These are phyloP conservation scores for Monosporascus sp. DNA, from an alignment of 2,329 filamentous ascomycete species.

Conservation along the genomic window DNA sequence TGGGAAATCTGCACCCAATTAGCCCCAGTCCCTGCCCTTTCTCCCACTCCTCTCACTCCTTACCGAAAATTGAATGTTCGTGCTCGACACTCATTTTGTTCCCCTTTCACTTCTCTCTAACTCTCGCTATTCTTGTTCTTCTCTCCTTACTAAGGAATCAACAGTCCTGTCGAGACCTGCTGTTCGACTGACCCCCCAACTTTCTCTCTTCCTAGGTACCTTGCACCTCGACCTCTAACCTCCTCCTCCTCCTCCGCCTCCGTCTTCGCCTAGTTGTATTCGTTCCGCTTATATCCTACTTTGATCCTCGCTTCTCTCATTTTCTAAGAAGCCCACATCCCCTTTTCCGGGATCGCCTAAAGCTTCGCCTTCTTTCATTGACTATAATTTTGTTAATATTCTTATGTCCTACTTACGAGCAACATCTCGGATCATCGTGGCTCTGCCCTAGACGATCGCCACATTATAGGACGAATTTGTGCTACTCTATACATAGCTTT, in stretches of 20 bases:
- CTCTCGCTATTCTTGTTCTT: conserved; percentile 30
- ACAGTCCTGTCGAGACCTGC: not conserved
- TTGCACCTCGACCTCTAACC: conserved; percentile 16
- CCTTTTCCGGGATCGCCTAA: conserved; percentile 17
- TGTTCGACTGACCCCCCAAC: not conserved
- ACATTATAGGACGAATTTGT: not conserved
- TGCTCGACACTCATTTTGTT: not conserved
- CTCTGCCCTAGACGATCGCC: conserved; percentile 10
- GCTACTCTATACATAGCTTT: not conserved
- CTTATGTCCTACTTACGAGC: conserved; percentile 19
- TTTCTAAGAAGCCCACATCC: conserved; percentile 15
- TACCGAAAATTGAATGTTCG: not conserved
- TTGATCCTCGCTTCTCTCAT: conserved; percentile 24
- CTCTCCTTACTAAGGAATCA: conserved; percentile 11
- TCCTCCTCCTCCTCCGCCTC: conserved; percentile 13
- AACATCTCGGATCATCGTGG: conserved; percentile 8
- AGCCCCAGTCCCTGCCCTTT: conserved; percentile 14
- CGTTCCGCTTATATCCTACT: conserved; percentile 17
- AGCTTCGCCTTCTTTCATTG: conserved; percentile 28
- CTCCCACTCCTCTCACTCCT: conserved; percentile 9
- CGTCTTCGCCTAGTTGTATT: conserved; percentile 26
- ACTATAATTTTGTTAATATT: conserved; percentile 27
- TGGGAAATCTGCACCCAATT: conserved; percentile 30
- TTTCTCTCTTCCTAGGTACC: conserved; percentile 14
- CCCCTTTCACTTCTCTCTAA: conserved; percentile 7